Evolutionary conservation across 768 basidiomycete species (phyloP).

Genomic region (Hygrophorus pudorinus): DNA sequence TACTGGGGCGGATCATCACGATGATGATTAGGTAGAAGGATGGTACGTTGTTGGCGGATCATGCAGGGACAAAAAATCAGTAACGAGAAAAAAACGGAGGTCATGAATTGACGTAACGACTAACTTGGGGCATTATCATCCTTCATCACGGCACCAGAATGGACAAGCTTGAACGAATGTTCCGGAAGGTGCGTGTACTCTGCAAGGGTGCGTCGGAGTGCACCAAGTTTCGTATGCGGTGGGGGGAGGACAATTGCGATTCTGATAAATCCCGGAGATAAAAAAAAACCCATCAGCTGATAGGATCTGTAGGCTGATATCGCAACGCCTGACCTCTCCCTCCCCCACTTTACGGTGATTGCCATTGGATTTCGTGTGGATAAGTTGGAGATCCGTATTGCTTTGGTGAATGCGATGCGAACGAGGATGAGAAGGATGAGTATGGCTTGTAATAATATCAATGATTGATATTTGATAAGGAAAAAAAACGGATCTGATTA

Average conservation of each 20-base stretch:
- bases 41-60: background rate
- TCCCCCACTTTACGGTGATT: constrained; percentile 37
- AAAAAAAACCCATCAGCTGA: constrained; percentile 5
- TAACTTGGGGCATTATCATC: constrained; percentile 63
- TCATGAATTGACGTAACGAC: constrained; percentile 13
- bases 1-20: constrained; percentile 28
- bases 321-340: constrained; percentile 21
- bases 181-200: constrained; percentile 64
- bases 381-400: background rate
- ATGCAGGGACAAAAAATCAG: background rate
- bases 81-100: background rate
- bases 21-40: background rate
- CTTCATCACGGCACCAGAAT: constrained; percentile 85
- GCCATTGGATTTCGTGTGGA: constrained; percentile 19
- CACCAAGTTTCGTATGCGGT: constrained; percentile 44
- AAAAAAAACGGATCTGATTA: background rate
- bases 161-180: constrained; percentile 75
- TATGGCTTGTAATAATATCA: background rate
- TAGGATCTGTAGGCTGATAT: background rate
- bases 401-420: background rate
- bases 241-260: constrained; percentile 44
- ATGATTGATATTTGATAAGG: background rate
- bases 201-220: constrained; percentile 53
- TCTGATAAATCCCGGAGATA: constrained; percentile 11
- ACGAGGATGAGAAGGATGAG: background rate